Evolutionary conservation across 768 basidiomycete species (phyloP).

Genomic region (Cystofilobasidium ferigula): DNA sequence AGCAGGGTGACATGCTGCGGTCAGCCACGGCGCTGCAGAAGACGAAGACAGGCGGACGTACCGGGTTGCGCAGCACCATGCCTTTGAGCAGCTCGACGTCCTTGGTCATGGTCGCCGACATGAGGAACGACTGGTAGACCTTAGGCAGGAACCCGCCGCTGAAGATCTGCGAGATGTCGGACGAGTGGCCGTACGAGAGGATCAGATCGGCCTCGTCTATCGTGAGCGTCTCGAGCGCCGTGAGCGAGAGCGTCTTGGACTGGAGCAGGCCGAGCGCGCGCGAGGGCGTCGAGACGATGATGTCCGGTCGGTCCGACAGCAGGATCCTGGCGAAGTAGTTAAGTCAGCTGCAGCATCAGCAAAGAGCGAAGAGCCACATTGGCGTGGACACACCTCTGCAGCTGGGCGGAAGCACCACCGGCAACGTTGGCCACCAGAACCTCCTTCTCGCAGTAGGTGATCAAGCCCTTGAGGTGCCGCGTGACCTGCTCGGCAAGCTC

Average conservation of each 20-base stretch:
- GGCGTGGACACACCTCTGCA: conserved; percentile 41
- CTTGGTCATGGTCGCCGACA: conserved; percentile 96
- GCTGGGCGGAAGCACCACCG: conserved; percentile 55
- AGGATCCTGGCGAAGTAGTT: conserved; percentile 40
- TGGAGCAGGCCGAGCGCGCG: conserved; percentile 57
- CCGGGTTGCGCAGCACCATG: conserved; percentile 72
- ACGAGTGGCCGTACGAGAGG: conserved; percentile 82
- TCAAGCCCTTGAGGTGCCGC: conserved; percentile 52
- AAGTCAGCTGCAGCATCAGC: neutral
- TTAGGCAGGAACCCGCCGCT: conserved; percentile 55
- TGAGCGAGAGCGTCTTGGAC: conserved; percentile 58
- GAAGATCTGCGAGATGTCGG: conserved; percentile 64
- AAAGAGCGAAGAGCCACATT: neutral
- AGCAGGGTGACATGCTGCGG: neutral
- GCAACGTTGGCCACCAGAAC: conserved; percentile 65
- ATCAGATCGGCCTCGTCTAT: conserved; percentile 98
- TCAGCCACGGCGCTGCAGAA: neutral
- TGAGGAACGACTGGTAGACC: conserved; percentile 80
- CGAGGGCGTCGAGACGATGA: conserved; percentile 69
- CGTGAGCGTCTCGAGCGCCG: conserved; percentile 67
- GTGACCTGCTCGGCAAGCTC: conserved; percentile 88
- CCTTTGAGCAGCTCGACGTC: conserved; percentile 88
- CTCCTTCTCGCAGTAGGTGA: conserved; percentile 68
- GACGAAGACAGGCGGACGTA: conserved; percentile 40
- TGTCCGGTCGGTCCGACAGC: conserved; percentile 62